phyloP scores from a whole-genome alignment of 768 basidiomycete genomes.

The Galerina sulciceps region DNA sequence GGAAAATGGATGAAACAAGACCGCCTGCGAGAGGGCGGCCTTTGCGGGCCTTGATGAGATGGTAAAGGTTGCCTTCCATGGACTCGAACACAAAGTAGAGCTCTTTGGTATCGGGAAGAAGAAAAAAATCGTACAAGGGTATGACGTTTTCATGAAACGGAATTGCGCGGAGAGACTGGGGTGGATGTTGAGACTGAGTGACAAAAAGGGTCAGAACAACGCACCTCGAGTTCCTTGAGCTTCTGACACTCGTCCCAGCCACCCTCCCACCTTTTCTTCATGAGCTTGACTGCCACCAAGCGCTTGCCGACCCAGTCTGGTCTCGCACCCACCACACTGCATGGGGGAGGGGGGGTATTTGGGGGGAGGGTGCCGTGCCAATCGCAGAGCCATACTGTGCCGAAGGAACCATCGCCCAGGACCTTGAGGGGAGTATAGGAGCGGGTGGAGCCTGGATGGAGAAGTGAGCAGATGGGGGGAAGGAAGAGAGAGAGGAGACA shows the following conservation, averaged over 20 bases:
- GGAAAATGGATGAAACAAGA: slow-evolving; percentile 92
- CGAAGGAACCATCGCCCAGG: slow-evolving; percentile 97
- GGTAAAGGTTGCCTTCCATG: slow-evolving; percentile 99
- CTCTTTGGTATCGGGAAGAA: slow-evolving; percentile 93
- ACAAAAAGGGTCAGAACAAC: slow-evolving; percentile 27
- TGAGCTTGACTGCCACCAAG: slow-evolving; percentile 95
- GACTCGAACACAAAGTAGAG: slow-evolving; percentile 99
- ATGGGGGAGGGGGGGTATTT: slow-evolving; percentile 88
- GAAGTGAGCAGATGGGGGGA: slow-evolving; percentile 16
- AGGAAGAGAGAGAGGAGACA: slow-evolving; percentile 33
- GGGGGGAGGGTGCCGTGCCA: slow-evolving; percentile 97
- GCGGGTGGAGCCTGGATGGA: slow-evolving; percentile 71
- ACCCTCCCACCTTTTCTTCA: slow-evolving; percentile 98
- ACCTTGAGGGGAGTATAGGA: slow-evolving; percentile 95
- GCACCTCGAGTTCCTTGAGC: slow-evolving; percentile 93
- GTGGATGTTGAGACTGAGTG: slow-evolving; percentile 16
- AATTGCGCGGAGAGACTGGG: slow-evolving; percentile 90
- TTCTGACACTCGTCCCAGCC: slow-evolving; percentile 98
- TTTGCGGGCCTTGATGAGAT: slow-evolving; percentile 96
- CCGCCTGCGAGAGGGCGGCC: slow-evolving; percentile 96
- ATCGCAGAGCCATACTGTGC: slow-evolving; percentile 98
- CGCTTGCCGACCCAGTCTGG: slow-evolving; percentile 95
- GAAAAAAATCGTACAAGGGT: slow-evolving; percentile 98
- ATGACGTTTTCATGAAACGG: slow-evolving; percentile 97
- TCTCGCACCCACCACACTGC: slow-evolving; percentile 92